phyloP scores from a whole-genome alignment of 2,329 filamentous ascomycete species.

The Geoglossum cookeanum region DNA sequence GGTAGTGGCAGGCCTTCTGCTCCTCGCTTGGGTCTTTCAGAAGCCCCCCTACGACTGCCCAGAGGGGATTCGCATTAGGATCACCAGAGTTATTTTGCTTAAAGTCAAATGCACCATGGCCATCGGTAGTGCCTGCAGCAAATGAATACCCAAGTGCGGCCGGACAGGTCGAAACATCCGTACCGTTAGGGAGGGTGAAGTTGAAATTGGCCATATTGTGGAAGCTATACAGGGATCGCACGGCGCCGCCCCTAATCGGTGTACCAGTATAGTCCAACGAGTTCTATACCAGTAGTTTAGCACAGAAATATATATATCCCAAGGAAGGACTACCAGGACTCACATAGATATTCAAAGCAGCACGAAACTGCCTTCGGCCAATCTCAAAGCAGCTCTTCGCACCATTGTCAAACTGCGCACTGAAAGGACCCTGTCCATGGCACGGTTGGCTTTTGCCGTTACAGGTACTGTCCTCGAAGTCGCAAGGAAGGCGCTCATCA shows the following conservation, averaged over 20 bases:
- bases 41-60: slow-evolving; percentile 54
- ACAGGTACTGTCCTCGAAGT: slow-evolving; percentile 70
- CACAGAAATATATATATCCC: not conserved
- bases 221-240: slow-evolving; percentile 73
- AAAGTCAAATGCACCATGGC: slow-evolving; percentile 82
- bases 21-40: slow-evolving; percentile 49
- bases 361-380: slow-evolving; percentile 49
- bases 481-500: slow-evolving; percentile 49
- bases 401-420: slow-evolving; percentile 40
- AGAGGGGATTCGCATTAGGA: slow-evolving; percentile 60
- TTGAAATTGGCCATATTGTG: slow-evolving; percentile 60
- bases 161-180: slow-evolving; percentile 54
- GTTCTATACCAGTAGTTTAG: slow-evolving; percentile 23
- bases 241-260: slow-evolving; percentile 39
- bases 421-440: slow-evolving; percentile 55
- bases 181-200: slow-evolving; percentile 57
- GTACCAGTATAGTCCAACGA: slow-evolving; percentile 25
- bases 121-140: slow-evolving; percentile 80
- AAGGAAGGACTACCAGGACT: slow-evolving; percentile 8
- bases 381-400: slow-evolving; percentile 59
- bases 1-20: slow-evolving; percentile 57
- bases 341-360: slow-evolving; percentile 31
- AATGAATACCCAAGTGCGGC: slow-evolving; percentile 85
- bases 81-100: slow-evolving; percentile 64
- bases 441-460: slow-evolving; percentile 51